A percentile compares a stretch with the other conserved stretches of the same genome.
These are phyloP conservation scores for Penicillium malachiteum DNA, from an alignment of 495 filamentous ascomycete genomes.

Conservation along the genomic window DNA sequence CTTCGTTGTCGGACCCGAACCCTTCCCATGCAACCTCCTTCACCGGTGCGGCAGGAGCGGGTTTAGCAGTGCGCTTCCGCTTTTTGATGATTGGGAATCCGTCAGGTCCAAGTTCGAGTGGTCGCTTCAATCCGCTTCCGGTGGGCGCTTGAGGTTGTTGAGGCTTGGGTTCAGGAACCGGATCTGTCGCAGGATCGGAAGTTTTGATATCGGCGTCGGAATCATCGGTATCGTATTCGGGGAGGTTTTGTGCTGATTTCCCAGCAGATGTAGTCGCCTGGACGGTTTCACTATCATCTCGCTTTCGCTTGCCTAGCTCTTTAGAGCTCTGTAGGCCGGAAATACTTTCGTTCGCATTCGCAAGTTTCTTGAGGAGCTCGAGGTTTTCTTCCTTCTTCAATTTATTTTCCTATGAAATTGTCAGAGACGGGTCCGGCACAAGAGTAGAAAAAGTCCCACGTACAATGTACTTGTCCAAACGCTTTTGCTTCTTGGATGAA, in stretches of 20 bases:
- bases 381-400: slow-evolving; percentile 91
- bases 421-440: slow-evolving; percentile 20
- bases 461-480: slow-evolving; percentile 94
- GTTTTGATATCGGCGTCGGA: slow-evolving; percentile 30
- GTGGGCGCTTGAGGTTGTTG: slow-evolving; percentile 25
- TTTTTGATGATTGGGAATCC: slow-evolving; percentile 82
- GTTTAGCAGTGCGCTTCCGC: slow-evolving; percentile 43
- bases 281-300: slow-evolving; percentile 17
- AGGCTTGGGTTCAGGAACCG: slow-evolving; percentile 18
- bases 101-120: slow-evolving; percentile 72
- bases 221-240: slow-evolving; percentile 41
- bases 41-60: slow-evolving; percentile 27
- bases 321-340: slow-evolving; percentile 72
- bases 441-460: slow-evolving; percentile 12
- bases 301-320: slow-evolving; percentile 62
- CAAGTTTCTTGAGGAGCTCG: slow-evolving; percentile 78
- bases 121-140: slow-evolving; percentile 84
- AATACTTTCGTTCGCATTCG: slow-evolving; percentile 76
- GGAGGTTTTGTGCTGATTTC: slow-evolving; percentile 22
- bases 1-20: slow-evolving; percentile 40
- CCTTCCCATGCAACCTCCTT: slow-evolving; percentile 60
- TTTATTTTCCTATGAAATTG: slow-evolving; percentile 69
- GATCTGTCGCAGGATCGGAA: slow-evolving; percentile 17
- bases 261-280: background rate
- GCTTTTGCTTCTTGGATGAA: slow-evolving; percentile 88